phyloP scores from a whole-genome alignment of 441 rosid genomes.

The Daphne laureola region DNA sequence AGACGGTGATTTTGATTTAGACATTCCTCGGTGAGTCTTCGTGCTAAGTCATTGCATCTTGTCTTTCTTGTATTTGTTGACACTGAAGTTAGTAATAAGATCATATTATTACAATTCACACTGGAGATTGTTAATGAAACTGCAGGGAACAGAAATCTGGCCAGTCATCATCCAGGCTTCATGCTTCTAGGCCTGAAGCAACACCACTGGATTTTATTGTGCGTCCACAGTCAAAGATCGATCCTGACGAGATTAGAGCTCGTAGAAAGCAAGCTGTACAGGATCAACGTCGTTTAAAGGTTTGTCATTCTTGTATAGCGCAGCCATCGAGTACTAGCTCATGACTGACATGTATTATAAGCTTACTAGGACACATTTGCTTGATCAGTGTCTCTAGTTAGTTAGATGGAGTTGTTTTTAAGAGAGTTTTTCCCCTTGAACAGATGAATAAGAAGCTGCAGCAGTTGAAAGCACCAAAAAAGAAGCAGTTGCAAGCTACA shows the following conservation, averaged over 20 bases:
- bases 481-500: conserved; percentile 86
- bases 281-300: conserved; percentile 93
- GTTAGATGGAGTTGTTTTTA: conserved; percentile 2
- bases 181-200: conserved; percentile 89
- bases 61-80: neutral
- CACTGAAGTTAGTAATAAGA: neutral
- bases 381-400: neutral
- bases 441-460: conserved; percentile 97
- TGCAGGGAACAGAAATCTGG: conserved; percentile 67
- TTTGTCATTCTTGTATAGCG: conserved; percentile 18
- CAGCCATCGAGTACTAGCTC: neutral
- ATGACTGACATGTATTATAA: neutral
- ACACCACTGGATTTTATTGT: conserved; percentile 86
- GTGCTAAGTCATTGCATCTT: no score
- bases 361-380: neutral
- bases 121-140: conserved; percentile 15
- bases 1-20: conserved; percentile 89
- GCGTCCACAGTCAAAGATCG: conserved; percentile 95
- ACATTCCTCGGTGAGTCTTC: conserved; percentile 51
- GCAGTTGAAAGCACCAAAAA: conserved; percentile 91
- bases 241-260: conserved; percentile 76
- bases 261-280: conserved; percentile 76
- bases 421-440: conserved; percentile 8
- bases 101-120: neutral
- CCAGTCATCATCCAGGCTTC: conserved; percentile 45